phyloP scores from a whole-genome alignment of 768 basidiomycete species.

The Leucosporidium creatinivorum region DNA sequence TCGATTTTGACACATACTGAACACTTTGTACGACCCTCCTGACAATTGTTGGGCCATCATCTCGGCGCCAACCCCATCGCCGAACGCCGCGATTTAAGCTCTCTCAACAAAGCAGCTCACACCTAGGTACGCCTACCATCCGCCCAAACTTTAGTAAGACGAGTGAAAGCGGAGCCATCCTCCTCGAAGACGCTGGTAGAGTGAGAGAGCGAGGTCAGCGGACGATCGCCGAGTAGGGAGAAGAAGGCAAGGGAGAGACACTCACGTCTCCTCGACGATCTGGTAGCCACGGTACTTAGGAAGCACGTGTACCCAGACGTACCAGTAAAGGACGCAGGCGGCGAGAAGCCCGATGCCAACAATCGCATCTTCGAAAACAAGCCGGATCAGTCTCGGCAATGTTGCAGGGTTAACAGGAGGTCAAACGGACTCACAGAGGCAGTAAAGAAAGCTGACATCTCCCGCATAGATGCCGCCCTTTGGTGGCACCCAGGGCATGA shows the following conservation, averaged over 20 bases:
- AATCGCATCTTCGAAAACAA: background rate
- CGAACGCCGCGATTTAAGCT: too few species aligned
- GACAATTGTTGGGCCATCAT: too few species aligned
- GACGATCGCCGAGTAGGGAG: too few species aligned
- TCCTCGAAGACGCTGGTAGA: background rate
- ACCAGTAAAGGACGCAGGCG: constrained; percentile 40
- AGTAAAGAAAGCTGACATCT: constrained; percentile 41
- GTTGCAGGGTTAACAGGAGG: too few species aligned
- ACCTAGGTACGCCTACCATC: background rate
- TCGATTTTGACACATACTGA: too few species aligned
- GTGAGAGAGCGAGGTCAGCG: too few species aligned
- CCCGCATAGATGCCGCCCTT: constrained; percentile 39
- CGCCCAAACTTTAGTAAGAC: background rate
- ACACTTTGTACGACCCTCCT: too few species aligned
- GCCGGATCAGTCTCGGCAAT: background rate
- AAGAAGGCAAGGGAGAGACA: background rate
- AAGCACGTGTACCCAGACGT: constrained; percentile 47
- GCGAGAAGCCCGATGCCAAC: constrained; percentile 36
- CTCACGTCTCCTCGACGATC: constrained; percentile 42
- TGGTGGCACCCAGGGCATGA: constrained; percentile 42
- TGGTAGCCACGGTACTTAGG: constrained; percentile 48
- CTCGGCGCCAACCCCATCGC: too few species aligned
- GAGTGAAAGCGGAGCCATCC: background rate
- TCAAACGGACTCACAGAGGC: constrained; percentile 33
- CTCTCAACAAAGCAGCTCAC: too few species aligned